Percentiles rank a stretch among this genome's conserved stretches.
Conservation (phyloP, 805 yeast genomes). For the Kluyveromyces siamensis region DNA sequence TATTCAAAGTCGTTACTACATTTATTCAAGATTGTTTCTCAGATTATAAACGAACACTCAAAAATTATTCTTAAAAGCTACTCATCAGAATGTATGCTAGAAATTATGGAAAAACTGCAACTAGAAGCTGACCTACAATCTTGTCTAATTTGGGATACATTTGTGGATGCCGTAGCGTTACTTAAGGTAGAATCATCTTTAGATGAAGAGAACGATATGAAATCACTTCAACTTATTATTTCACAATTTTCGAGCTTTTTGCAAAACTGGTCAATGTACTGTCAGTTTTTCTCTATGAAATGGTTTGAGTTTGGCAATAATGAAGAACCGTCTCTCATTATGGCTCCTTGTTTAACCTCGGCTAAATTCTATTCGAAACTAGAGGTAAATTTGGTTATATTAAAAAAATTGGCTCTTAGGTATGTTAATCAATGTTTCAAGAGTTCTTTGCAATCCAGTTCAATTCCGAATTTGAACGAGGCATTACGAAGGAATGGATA, state of each 20-base stretch:
- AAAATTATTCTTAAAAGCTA: slow-evolving; percentile 68
- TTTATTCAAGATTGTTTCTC: slow-evolving; percentile 75
- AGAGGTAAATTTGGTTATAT: slow-evolving; percentile 40
- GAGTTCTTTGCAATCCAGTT: slow-evolving; percentile 73
- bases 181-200: neutral
- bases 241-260: slow-evolving; percentile 57
- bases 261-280: slow-evolving; percentile 78
- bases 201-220: neutral
- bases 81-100: slow-evolving; percentile 50
- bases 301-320: slow-evolving; percentile 42
- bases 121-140: slow-evolving; percentile 89
- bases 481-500: slow-evolving; percentile 10
- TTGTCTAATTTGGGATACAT: slow-evolving; percentile 79
- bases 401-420: slow-evolving; percentile 54
- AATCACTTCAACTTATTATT: neutral
- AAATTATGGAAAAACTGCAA: slow-evolving; percentile 67
- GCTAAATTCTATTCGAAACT: slow-evolving; percentile 22
- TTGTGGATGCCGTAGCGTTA: slow-evolving; percentile 45
- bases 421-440: slow-evolving; percentile 72
- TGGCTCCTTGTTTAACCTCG: slow-evolving; percentile 20
- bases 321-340: slow-evolving; percentile 4
- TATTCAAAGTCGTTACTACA: slow-evolving; percentile 55
- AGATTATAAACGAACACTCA: slow-evolving; percentile 79
- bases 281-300: slow-evolving; percentile 59
- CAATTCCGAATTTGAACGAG: slow-evolving; percentile 49